These are phyloP conservation scores for Fagopyrum esculentum DNA, from an alignment of 148 eudicot genomes.

Conservation along the genomic window DNA sequence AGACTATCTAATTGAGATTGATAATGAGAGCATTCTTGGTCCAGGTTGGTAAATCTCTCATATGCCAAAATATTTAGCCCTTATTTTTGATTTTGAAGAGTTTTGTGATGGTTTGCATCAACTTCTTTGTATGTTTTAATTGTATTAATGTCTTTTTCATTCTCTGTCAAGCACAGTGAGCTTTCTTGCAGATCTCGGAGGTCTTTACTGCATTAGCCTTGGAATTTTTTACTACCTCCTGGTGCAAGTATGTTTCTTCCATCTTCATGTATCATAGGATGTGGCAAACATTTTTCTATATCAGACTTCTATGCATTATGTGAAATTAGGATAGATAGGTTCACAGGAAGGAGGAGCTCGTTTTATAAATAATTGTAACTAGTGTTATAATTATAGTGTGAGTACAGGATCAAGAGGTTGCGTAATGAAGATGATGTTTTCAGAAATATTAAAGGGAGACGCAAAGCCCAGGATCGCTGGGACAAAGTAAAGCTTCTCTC, in stretches of 20 bases:
- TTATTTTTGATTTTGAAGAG: no score
- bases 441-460: slow-evolving; percentile 46
- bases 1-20: slow-evolving; percentile 66
- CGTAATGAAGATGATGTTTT: slow-evolving; percentile 70
- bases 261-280: no score
- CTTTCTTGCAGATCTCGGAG: slow-evolving; percentile 94
- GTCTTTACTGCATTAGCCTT: slow-evolving; percentile 79
- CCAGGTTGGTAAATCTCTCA: slow-evolving; percentile 52
- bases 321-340: no score
- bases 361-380: not conserved
- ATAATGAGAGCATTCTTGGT: slow-evolving; percentile 60
- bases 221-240: slow-evolving; percentile 79
- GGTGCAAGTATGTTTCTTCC: slow-evolving; percentile 64
- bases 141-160: not conserved
- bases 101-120: no score
- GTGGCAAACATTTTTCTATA: no score
- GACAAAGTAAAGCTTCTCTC: slow-evolving; percentile 41
- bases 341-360: no score
- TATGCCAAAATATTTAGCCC: not conserved
- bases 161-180: slow-evolving; percentile 53
- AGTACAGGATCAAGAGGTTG: slow-evolving; percentile 73
- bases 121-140: no score
- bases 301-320: no score
- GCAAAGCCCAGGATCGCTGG: slow-evolving; percentile 80
- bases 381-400: slow-evolving; percentile 37